These are phyloP conservation scores for Annulohypoxylon truncatum DNA, from an alignment of 2,329 filamentous ascomycete species.

Conservation along the genomic window DNA sequence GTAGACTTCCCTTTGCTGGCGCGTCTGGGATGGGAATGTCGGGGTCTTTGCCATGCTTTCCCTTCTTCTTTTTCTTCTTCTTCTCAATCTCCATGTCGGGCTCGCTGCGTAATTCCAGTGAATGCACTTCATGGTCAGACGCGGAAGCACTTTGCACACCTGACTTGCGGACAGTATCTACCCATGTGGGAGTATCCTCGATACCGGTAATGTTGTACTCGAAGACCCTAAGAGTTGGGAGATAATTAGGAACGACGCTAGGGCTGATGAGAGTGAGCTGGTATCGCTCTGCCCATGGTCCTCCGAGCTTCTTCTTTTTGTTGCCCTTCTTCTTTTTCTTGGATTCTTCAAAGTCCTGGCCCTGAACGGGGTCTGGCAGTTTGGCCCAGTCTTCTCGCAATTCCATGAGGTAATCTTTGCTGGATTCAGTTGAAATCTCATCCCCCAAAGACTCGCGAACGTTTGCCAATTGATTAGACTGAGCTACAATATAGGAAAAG, in stretches of 20 bases:
- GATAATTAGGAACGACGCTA: constrained; percentile 93
- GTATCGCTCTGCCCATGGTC: constrained; percentile 86
- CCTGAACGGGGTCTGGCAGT: constrained; percentile 67
- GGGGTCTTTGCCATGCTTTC: constrained; percentile 61
- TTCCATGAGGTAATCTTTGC: constrained; percentile 82
- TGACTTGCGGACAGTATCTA: constrained; percentile 36
- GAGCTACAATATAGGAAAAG: constrained; percentile 59
- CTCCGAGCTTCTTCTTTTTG: constrained; percentile 75
- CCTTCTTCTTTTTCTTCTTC: constrained; percentile 60
- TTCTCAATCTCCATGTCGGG: constrained; percentile 48
- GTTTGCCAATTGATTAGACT: constrained; percentile 42
- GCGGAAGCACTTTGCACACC: neutral
- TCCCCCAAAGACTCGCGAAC: constrained; percentile 58
- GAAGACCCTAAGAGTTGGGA: constrained; percentile 87
- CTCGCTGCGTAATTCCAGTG: constrained; percentile 44
- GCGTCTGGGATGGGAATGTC: constrained; percentile 75
- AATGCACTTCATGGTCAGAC: constrained; percentile 15
- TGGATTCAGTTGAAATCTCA: constrained; percentile 73
- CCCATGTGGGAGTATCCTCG: constrained; percentile 65
- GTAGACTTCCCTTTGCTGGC: constrained; percentile 77
- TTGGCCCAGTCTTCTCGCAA: constrained; percentile 82
- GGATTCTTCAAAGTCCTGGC: constrained; percentile 47
- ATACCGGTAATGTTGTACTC: constrained; percentile 92
- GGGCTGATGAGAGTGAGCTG: constrained; percentile 83
- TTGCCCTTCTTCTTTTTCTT: constrained; percentile 62